Percentiles rank a stretch among this genome's conserved stretches.
Conservation (phyloP, 2,329 filamentous ascomycete genomes). For the Aspergillus pseudoterreus region DNA sequence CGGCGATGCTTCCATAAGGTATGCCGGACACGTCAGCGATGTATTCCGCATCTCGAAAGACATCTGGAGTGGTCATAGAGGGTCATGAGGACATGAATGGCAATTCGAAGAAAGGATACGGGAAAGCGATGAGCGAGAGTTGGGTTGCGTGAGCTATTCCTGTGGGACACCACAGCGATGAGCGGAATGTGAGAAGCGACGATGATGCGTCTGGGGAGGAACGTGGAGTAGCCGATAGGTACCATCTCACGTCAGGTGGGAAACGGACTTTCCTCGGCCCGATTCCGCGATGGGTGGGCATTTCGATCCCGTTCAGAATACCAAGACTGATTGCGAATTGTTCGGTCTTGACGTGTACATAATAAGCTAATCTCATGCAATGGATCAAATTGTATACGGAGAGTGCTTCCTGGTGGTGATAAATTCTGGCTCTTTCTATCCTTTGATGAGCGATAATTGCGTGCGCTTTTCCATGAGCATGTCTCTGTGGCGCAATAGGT, state of each 20-base stretch:
- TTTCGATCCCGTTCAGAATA: too few species aligned
- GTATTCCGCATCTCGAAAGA: slow-evolving; percentile 45
- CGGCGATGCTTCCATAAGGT: slow-evolving; percentile 26
- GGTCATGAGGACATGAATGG: slow-evolving; percentile 38
- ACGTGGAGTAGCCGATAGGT: background rate
- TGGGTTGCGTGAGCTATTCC: background rate
- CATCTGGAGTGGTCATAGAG: slow-evolving; percentile 47
- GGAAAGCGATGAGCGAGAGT: background rate
- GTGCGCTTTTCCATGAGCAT: background rate
- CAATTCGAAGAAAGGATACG: slow-evolving; percentile 4
- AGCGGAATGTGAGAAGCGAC: background rate
- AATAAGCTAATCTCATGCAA: too few species aligned
- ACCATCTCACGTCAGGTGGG: slow-evolving; percentile 3
- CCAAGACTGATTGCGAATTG: too few species aligned
- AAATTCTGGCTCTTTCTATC: too few species aligned
- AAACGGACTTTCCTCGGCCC: slow-evolving; percentile 20
- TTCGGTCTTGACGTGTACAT: too few species aligned
- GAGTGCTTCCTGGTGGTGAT: too few species aligned
- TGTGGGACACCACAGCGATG: slow-evolving; percentile 1
- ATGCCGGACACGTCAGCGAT: slow-evolving; percentile 44
- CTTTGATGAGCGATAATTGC: too few species aligned
- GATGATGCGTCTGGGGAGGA: background rate
- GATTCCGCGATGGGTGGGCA: background rate
- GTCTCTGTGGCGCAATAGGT: slow-evolving; percentile 1
- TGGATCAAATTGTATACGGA: too few species aligned